These are phyloP conservation scores for Globisporangium parvum DNA, from an alignment of 352 stramenopile species.

Conservation along the genomic window DNA sequence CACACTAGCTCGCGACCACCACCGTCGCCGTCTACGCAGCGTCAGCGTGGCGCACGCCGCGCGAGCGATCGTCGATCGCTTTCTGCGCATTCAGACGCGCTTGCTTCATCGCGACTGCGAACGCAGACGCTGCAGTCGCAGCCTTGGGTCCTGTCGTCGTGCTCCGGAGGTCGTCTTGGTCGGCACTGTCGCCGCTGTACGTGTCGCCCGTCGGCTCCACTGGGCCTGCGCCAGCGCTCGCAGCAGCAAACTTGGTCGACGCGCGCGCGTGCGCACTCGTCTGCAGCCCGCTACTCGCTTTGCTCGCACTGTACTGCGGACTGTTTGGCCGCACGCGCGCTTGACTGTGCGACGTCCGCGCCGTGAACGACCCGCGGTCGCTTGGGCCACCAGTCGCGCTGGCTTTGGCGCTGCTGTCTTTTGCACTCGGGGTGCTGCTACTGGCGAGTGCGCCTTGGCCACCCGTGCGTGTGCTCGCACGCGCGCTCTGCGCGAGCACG, in stretches of 20 bases:
- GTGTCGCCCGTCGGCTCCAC: neutral
- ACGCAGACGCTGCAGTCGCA: conserved; percentile 47
- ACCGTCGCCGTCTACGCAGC: neutral
- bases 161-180: conserved; percentile 1
- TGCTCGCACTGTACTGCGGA: conserved; percentile 5
- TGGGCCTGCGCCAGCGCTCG: neutral
- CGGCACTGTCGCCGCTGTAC: neutral
- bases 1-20: neutral
- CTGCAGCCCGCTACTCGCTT: neutral
- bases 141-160: conserved; percentile 8
- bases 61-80: conserved; percentile 40
- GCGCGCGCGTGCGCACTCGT: neutral
- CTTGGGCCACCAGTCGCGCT: neutral
- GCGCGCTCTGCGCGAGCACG: conserved; percentile 6
- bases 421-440: neutral
- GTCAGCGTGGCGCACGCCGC: neutral
- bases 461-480: neutral
- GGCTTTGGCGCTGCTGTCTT: neutral
- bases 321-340: conserved; percentile 13
- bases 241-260: neutral
- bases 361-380: conserved; percentile 6
- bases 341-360: conserved; percentile 5
- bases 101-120: conserved; percentile 77
- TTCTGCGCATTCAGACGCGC: conserved; percentile 65
- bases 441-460: neutral